These are phyloP conservation scores for Beauveria bassiana DNA, from an alignment of 2,329 filamentous ascomycete genomes.

Conservation along the genomic window DNA sequence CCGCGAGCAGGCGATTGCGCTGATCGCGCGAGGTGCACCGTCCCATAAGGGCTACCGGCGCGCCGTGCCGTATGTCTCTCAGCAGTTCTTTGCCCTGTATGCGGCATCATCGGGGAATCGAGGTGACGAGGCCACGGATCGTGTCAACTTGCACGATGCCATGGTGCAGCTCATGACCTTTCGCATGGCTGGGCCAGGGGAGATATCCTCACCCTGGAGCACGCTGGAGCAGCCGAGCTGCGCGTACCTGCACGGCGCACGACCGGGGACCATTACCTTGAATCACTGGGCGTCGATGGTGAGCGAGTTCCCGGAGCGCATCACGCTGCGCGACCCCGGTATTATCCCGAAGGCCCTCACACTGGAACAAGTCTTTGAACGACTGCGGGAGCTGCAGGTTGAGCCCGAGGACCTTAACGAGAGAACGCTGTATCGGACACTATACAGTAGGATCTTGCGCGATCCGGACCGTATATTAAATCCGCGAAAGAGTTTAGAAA, in stretches of 20 bases:
- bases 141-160: conserved; percentile 41
- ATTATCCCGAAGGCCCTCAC: conserved; percentile 53
- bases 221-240: conserved; percentile 69
- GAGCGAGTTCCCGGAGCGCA: conserved; percentile 46
- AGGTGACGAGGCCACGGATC: conserved; percentile 34
- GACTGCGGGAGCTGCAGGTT: conserved; percentile 50
- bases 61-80: conserved; percentile 43
- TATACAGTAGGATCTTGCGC: conserved; percentile 61
- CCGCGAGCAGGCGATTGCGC: conserved; percentile 46
- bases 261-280: conserved; percentile 63
- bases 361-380: conserved; percentile 48
- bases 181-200: conserved; percentile 35
- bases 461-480: conserved; percentile 56
- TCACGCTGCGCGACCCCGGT: conserved; percentile 51
- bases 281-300: conserved; percentile 59
- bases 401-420: conserved; percentile 51
- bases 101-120: conserved; percentile 39
- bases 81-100: conserved; percentile 49
- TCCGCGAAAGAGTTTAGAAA: conserved; percentile 57
- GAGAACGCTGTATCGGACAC: conserved; percentile 50
- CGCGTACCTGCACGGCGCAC: conserved; percentile 57
- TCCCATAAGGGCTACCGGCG: conserved; percentile 47
- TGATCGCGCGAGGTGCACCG: conserved; percentile 52
- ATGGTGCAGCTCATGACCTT: conserved; percentile 54
- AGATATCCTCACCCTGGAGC: conserved; percentile 52